Base-by-base conservation (phyloP, 805 yeast species). In the Saccharomycopsis oosterbeekiorum region DNA sequence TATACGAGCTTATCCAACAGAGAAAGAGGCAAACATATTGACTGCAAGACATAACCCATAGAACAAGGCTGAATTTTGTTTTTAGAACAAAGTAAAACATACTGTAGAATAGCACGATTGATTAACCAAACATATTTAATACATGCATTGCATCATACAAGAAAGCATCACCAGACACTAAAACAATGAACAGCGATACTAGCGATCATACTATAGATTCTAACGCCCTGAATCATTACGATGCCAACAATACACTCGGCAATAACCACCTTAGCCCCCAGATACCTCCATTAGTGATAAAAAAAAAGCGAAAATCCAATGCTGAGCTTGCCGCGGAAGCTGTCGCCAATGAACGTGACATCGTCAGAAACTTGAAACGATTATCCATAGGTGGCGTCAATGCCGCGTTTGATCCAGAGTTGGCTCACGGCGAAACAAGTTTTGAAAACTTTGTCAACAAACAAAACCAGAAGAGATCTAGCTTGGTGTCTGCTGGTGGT, bases 281-380 rank as follows among this genome's bases (percentile, higher is more conserved):
- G 54, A 21, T 24, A 59, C 43, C 34, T 2, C 40, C 51, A n/a
- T 34, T 47, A 21, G 53, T 47, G 14, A 55, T 36, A 17, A 55
- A 59, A 34, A 56, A 42, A 9, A 51, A 59, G 51, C 67, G 80
- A 53, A 76, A 76, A 61, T 75, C 80, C 60, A 74, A 81, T 68
- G 75, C 78, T 57, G 66, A 76, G 53, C 79, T 81, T 41, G 96
- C 96, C 1, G 91, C 89, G 2, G 84, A 84, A 67, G 89, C 90
- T 5, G 81, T 88, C 55, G 89, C 88, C 68, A 84, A 82, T 63
- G 94, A 88, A 69, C 78, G 86, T 64, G 83, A 84, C 71, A 83
- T 84, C 70, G 88, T 88, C 64, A 83, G 86, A 42, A 87, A 89
- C 21, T 74, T 88, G 65, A 88, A 88, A 69, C 76, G 96, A 62